Evolutionary conservation across 176 grass and related monocot genomes (phyloP).

Genomic region (Lolium multiflorum): DNA sequence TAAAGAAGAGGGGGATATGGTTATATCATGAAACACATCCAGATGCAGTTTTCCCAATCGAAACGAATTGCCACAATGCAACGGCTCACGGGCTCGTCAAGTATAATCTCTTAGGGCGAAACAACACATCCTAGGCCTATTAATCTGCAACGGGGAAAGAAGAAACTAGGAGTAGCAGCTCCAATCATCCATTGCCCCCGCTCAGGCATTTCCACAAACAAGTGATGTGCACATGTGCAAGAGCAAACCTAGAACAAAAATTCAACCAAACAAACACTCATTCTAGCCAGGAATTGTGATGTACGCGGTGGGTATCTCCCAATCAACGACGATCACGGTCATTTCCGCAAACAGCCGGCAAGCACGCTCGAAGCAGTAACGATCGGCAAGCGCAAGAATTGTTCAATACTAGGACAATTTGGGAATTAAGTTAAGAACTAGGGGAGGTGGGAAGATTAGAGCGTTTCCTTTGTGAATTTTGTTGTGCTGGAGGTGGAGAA

Average conservation of each 20-base stretch:
- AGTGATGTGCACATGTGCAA: neutral
- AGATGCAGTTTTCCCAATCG: neutral
- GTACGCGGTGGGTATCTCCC: neutral
- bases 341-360: slow-evolving; percentile 24
- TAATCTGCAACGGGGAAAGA: neutral
- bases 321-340: neutral
- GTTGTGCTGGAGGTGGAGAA: neutral
- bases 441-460: neutral
- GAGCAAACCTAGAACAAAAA: neutral
- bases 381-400: neutral
- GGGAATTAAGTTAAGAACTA: neutral
- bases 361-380: neutral
- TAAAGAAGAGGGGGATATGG: neutral
- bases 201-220: neutral
- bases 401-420: neutral
- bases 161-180: neutral
- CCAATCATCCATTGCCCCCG: neutral
- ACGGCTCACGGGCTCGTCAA: neutral
- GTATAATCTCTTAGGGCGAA: neutral
- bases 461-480: neutral
- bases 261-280: neutral
- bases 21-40: neutral
- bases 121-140: neutral
- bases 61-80: neutral
- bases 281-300: neutral